Conservation (phyloP, 345 rosid species). For the Trapa bicornis region DNA sequence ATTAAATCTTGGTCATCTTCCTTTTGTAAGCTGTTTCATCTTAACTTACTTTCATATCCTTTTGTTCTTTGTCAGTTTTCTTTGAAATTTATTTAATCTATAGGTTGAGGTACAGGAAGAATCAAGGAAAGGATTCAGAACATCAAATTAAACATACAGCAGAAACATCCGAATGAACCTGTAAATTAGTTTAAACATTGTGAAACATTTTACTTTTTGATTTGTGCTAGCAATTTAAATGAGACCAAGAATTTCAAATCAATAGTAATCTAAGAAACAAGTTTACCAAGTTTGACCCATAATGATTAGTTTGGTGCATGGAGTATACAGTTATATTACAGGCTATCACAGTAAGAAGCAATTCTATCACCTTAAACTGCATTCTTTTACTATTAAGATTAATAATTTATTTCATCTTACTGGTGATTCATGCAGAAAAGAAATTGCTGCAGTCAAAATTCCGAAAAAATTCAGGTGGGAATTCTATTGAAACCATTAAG, state of each 20-base stretch:
- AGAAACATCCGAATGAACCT: background rate
- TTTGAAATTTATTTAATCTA: background rate
- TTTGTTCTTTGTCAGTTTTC: background rate
- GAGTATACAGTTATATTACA: background rate
- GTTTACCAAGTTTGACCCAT: background rate
- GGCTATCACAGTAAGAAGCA: background rate
- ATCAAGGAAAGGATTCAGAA: background rate
- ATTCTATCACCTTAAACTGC: background rate
- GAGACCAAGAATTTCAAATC: no score
- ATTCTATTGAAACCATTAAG: conserved; percentile 31
- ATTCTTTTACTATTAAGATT: background rate
- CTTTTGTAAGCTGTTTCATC: background rate
- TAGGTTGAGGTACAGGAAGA: background rate
- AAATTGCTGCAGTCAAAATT: conserved; percentile 76
- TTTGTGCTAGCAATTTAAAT: background rate
- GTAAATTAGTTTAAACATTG: background rate
- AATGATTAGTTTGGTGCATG: background rate
- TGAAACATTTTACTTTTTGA: background rate
- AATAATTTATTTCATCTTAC: background rate
- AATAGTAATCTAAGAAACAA: no score
- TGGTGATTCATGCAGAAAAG: conserved; percentile 49
- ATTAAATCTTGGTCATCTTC: background rate
- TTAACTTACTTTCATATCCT: background rate
- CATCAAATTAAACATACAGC: background rate
- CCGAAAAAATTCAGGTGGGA: conserved; percentile 49